Evolutionary conservation across 805 yeast genomes (phyloP).

Genomic region (Tetrapisispora fleetii): DNA sequence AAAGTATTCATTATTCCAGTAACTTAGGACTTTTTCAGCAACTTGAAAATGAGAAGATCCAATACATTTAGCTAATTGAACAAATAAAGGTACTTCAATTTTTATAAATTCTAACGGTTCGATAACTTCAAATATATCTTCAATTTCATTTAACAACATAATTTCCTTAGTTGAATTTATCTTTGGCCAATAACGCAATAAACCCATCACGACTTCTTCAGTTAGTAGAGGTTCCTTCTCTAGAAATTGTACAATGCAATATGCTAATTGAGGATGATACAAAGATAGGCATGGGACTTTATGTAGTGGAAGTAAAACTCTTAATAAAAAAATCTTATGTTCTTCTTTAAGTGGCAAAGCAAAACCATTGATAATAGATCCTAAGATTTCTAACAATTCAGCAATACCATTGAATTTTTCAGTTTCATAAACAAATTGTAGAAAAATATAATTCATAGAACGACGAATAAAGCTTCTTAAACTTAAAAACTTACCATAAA

Average conservation of each 20-base stretch:
- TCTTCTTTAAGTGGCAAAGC: constrained; percentile 96
- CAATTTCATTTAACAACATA: constrained; percentile 90
- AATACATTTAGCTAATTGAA: constrained; percentile 88
- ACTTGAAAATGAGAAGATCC: constrained; percentile 96
- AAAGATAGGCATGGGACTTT: constrained; percentile 80
- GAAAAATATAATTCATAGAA: constrained; percentile 81
- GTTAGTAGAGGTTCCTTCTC: constrained; percentile 90
- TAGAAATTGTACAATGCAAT: constrained; percentile 91
- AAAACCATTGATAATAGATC: constrained; percentile 94
- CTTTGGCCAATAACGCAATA: constrained; percentile 94
- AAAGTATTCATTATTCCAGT: constrained; percentile 92
- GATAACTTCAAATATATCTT: constrained; percentile 92
- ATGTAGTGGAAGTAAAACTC: constrained; percentile 86
- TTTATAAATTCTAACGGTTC: constrained; percentile 87
- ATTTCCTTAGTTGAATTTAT: constrained; percentile 90
- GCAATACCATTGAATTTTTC: constrained; percentile 94
- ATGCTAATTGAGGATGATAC: constrained; percentile 94
- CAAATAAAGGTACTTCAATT: constrained; percentile 86
- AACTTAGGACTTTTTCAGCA: constrained; percentile 86
- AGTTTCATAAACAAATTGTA: constrained; percentile 90
- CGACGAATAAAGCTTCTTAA: constrained; percentile 86
- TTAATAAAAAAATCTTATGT: constrained; percentile 79
- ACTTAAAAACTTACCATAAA: constrained; percentile 88
- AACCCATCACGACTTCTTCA: constrained; percentile 93
- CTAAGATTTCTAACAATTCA: constrained; percentile 87